Evolutionary conservation across 257 asterid genomes (phyloP).

Genomic region (Solanum acaule): DNA sequence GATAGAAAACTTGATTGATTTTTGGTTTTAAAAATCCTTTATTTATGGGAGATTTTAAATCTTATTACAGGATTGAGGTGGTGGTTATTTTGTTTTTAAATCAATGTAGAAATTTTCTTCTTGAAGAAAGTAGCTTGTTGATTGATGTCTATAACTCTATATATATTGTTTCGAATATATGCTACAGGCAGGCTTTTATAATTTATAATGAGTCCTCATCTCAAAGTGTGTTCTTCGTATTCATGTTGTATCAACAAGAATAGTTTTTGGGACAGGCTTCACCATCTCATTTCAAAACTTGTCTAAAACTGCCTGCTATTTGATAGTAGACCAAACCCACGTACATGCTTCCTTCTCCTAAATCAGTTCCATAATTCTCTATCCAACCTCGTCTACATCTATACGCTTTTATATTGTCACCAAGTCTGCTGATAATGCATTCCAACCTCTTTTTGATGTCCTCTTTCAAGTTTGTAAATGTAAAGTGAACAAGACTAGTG

Average conservation of each 20-base stretch:
- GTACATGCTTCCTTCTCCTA: background rate
- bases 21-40: background rate
- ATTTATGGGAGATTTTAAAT: background rate
- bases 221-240: background rate
- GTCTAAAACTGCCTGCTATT: background rate
- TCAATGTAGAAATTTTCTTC: background rate
- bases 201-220: background rate
- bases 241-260: background rate
- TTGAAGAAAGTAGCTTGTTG: background rate
- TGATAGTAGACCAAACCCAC: background rate
- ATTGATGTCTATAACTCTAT: background rate
- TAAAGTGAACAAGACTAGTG: background rate
- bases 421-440: background rate
- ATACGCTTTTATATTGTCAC: background rate
- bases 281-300: background rate
- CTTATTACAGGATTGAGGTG: background rate
- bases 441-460: background rate
- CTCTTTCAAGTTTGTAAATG: background rate
- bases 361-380: background rate
- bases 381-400: background rate
- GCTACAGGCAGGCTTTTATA: background rate
- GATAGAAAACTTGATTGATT: background rate
- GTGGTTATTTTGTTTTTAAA: background rate
- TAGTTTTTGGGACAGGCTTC: background rate
- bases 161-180: background rate